These are phyloP conservation scores for Penicillium goetzii DNA, from an alignment of 495 filamentous ascomycete species.

Conservation along the genomic window DNA sequence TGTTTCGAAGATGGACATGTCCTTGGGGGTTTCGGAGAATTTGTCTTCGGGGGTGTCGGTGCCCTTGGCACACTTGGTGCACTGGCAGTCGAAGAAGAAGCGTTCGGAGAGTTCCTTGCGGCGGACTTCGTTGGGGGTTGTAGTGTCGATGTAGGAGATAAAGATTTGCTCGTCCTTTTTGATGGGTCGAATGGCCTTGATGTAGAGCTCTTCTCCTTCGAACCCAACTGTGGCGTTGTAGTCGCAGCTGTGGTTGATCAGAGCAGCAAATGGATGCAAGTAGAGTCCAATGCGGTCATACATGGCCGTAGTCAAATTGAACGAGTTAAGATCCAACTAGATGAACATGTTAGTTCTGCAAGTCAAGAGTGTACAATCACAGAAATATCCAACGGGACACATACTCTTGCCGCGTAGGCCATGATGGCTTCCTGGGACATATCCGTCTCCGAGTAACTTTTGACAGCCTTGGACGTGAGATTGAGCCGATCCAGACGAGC, in stretches of 20 bases:
- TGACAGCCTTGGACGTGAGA: slow-evolving; percentile 58
- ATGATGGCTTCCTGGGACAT: slow-evolving; percentile 44
- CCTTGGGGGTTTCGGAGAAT: slow-evolving; percentile 16
- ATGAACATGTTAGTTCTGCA: slow-evolving; percentile 3
- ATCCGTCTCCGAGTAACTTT: slow-evolving; percentile 51
- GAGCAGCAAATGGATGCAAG: slow-evolving; percentile 59
- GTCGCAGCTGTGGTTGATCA: slow-evolving; percentile 73
- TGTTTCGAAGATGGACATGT: slow-evolving; percentile 22
- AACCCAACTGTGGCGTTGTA: slow-evolving; percentile 69
- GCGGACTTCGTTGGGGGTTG: slow-evolving; percentile 50
- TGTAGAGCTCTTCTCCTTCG: slow-evolving; percentile 52
- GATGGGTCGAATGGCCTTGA: slow-evolving; percentile 54
- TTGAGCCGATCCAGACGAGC: slow-evolving; percentile 52
- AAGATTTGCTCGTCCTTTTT: slow-evolving; percentile 63
- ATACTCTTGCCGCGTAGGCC: slow-evolving; percentile 50
- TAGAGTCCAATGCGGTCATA: slow-evolving; percentile 65
- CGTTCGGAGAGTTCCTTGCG: slow-evolving; percentile 56
- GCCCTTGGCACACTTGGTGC: slow-evolving; percentile 53
- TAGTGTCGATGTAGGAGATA: slow-evolving; percentile 70
- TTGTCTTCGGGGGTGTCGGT: slow-evolving; percentile 29
- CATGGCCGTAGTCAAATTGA: slow-evolving; percentile 61
- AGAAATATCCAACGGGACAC: slow-evolving; percentile 10
- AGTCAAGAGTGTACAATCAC: background rate
- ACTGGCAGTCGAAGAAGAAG: slow-evolving; percentile 70
- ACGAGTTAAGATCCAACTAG: slow-evolving; percentile 59